Evolutionary conservation across 2,329 filamentous ascomycete species (phyloP).

Genomic region (Rosellinia necatrix): DNA sequence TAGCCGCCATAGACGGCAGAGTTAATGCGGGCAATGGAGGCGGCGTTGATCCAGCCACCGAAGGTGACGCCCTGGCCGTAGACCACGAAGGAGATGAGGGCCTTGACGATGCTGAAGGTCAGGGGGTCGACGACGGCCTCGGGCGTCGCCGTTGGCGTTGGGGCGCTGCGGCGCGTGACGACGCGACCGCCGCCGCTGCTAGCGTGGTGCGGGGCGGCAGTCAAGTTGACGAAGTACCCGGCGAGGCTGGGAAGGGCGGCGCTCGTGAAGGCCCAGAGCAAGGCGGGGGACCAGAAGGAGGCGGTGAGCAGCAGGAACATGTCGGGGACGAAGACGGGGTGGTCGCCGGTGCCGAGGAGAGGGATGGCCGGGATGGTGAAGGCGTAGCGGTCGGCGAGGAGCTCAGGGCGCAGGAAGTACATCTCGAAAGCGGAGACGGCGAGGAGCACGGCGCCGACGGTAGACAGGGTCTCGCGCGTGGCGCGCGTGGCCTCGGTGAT

Average conservation of each 20-base stretch:
- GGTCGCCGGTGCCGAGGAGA: constrained; percentile 59
- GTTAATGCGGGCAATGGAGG: constrained; percentile 66
- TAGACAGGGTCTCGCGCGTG: constrained; percentile 72
- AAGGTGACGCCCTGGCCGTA: constrained; percentile 71
- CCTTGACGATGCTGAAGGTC: constrained; percentile 89
- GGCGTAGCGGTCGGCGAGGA: constrained; percentile 73
- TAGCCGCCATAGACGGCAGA: constrained; percentile 72
- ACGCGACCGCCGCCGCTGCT: constrained; percentile 50
- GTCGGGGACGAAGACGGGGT: constrained; percentile 74
- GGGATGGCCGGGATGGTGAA: constrained; percentile 71
- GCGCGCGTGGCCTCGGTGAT: constrained; percentile 68
- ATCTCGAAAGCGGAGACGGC: constrained; percentile 72
- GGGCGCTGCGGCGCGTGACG: constrained; percentile 49
- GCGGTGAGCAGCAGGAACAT: constrained; percentile 76
- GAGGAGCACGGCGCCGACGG: constrained; percentile 72
- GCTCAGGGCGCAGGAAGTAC: constrained; percentile 68
- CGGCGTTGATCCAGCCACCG: constrained; percentile 63
- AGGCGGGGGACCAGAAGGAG: constrained; percentile 82
- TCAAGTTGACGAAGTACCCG: constrained; percentile 92
- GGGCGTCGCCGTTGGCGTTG: constrained; percentile 54
- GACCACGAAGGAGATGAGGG: constrained; percentile 77
- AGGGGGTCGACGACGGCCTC: constrained; percentile 79
- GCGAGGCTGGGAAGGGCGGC: constrained; percentile 70
- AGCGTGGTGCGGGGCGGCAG: constrained; percentile 51
- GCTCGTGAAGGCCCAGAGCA: constrained; percentile 77